Conservation (phyloP, 1,139 yeast species). For the Nakaseomyces kungkrabaensis region DNA sequence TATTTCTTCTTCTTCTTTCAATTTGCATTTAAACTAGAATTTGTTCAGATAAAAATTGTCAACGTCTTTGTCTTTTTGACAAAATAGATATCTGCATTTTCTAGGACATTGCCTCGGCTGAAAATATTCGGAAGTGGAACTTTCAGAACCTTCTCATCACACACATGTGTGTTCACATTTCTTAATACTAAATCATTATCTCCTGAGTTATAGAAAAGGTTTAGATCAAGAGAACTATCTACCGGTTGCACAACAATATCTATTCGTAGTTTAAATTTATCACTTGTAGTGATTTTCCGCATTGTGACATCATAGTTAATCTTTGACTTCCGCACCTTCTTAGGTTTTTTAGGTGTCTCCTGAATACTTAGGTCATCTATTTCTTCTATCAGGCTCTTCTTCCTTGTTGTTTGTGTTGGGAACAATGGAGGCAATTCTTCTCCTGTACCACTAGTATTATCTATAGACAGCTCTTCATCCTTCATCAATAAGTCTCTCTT, state of each 20-base stretch:
- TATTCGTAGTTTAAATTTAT: neutral
- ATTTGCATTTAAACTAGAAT: no score
- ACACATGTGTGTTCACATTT: neutral
- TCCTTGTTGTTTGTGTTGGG: slow-evolving; percentile 5
- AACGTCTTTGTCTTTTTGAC: neutral
- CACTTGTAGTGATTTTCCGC: neutral
- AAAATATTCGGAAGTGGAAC: neutral
- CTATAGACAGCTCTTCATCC: slow-evolving; percentile 7
- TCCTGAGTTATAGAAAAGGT: neutral
- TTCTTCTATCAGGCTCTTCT: slow-evolving; percentile 2
- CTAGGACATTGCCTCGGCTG: neutral
- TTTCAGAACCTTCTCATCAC: neutral
- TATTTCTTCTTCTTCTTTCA: no score
- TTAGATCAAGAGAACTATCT: neutral
- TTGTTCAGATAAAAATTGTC: neutral
- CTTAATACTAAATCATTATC: neutral
- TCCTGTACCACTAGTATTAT: slow-evolving; percentile 2
- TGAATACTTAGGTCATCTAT: slow-evolving; percentile 1
- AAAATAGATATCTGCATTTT: neutral
- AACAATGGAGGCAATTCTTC: slow-evolving; percentile 16
- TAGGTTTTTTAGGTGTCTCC: neutral
- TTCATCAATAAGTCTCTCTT: slow-evolving; percentile 7
- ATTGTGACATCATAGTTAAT: neutral
- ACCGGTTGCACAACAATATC: neutral
- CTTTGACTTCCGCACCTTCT: neutral